Conservation (phyloP, 306 rosid species). For the Lupinus albus region DNA sequence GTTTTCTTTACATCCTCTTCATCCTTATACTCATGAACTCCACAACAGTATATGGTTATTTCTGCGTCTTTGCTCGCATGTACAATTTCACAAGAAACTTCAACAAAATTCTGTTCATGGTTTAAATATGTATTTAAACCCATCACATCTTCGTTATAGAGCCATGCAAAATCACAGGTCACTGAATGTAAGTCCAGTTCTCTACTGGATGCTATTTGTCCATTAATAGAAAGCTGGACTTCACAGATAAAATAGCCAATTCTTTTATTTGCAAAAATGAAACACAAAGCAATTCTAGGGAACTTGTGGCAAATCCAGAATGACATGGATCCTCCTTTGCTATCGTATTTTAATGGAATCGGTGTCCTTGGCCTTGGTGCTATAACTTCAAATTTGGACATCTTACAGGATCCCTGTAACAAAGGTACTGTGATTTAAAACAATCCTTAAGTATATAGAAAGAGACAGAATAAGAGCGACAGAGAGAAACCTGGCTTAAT, state of each 20-base stretch:
- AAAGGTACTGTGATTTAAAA: not conserved
- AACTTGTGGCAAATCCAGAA: conserved; percentile 40
- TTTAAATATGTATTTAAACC: conserved; percentile 42
- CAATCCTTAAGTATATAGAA: conserved; percentile 7
- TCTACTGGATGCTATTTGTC: conserved; percentile 36
- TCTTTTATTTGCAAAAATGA: conserved; percentile 35
- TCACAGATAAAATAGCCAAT: conserved; percentile 12
- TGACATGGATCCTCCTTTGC: conserved; percentile 38
- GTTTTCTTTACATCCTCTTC: conserved; percentile 19
- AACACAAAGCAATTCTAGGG: conserved; percentile 36
- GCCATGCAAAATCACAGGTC: conserved; percentile 37
- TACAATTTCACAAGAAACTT: conserved; percentile 38
- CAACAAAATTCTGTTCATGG: conserved; percentile 37
- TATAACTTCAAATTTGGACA: conserved; percentile 34
- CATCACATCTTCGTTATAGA: conserved; percentile 38
- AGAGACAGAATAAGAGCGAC: not conserved
- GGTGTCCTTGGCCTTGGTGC: conserved; percentile 29
- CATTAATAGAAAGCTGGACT: conserved; percentile 33
- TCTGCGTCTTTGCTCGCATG: conserved; percentile 21
- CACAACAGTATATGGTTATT: conserved; percentile 24
- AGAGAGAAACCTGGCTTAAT: conserved; percentile 39
- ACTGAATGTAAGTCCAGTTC: conserved; percentile 35
- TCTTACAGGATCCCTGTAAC: conserved; percentile 32
- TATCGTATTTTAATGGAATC: conserved; percentile 19
- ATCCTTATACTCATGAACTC: conserved; percentile 37